A percentile compares a stretch with the other conserved stretches of the same genome.
phyloP scores from a whole-genome alignment of 352 stramenopile genomes.

The Pythium myriotylum region DNA sequence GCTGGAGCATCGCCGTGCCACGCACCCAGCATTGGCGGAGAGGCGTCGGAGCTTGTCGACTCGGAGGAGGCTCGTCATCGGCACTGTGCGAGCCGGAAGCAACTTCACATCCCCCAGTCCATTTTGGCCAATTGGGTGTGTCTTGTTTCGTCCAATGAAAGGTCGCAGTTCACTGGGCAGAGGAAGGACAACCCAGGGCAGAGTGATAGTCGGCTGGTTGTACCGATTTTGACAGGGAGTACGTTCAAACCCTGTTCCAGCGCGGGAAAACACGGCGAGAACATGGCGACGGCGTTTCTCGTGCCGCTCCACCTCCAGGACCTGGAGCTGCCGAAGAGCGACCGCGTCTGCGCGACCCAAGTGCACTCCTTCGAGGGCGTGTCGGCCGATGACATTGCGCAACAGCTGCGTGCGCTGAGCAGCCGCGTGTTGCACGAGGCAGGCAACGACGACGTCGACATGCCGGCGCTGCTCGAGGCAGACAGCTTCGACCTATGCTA shows the following conservation, averaged over 20 bases:
- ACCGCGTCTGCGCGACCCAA: slow-evolving; percentile 66
- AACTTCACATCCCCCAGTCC: too few relatives aligned
- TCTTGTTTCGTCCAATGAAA: too few relatives aligned
- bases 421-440: slow-evolving; percentile 44
- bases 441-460: slow-evolving; percentile 45
- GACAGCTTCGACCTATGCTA: slow-evolving; percentile 76
- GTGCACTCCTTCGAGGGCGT: slow-evolving; percentile 62
- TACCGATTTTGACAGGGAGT: not conserved
- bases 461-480: slow-evolving; percentile 54
- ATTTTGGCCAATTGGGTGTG: too few relatives aligned
- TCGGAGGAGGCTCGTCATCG: too few relatives aligned
- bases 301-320: slow-evolving; percentile 77
- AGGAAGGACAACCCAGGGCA: too few relatives aligned
- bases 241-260: slow-evolving; percentile 7
- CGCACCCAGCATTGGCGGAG: too few relatives aligned
- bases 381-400: slow-evolving; percentile 44
- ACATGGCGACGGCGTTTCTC: slow-evolving; percentile 66
- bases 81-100: too few relatives aligned
- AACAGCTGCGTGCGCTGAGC: slow-evolving; percentile 51
- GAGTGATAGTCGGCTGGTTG: too few relatives aligned
- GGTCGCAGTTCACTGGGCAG: too few relatives aligned
- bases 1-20: too few relatives aligned
- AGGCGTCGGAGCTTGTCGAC: too few relatives aligned
- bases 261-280: not conserved
- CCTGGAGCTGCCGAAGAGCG: slow-evolving; percentile 70